Evolutionary conservation across 331 rosid genomes (phyloP).

Genomic region (Prunus yedoensis): DNA sequence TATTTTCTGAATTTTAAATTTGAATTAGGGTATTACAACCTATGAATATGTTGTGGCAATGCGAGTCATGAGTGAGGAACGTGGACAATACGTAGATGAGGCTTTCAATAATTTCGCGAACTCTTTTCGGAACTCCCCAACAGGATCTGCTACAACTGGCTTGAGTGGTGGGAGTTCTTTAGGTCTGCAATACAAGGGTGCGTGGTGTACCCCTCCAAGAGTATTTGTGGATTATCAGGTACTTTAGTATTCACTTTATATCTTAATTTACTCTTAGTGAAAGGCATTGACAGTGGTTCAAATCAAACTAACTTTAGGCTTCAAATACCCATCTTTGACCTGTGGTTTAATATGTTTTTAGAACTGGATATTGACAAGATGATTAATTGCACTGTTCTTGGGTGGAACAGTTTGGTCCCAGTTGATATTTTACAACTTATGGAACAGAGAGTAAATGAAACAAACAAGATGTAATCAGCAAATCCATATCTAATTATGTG

Average conservation of each 20-base stretch:
- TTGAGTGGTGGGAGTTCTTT: slow-evolving; percentile 97
- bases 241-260: slow-evolving; percentile 19
- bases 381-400: background rate
- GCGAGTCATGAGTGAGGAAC: slow-evolving; percentile 94
- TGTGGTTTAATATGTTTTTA: background rate
- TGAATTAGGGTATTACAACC: slow-evolving; percentile 89
- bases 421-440: background rate
- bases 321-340: background rate
- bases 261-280: background rate
- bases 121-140: slow-evolving; percentile 81
- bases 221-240: slow-evolving; percentile 98
- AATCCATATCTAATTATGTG: background rate
- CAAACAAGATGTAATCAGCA: background rate
- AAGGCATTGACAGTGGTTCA: background rate
- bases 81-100: slow-evolving; percentile 66
- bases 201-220: slow-evolving; percentile 97
- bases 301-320: background rate
- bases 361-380: background rate
- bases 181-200: slow-evolving; percentile 87
- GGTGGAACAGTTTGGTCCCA: background rate
- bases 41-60: slow-evolving; percentile 93
- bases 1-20: slow-evolving; percentile 12
- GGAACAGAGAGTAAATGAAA: background rate
- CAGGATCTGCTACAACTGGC: slow-evolving; percentile 93
- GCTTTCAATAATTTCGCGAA: slow-evolving; percentile 59